These are phyloP conservation scores for Curvularia verruculosa DNA, from an alignment of 2,329 filamentous ascomycete species.

Conservation along the genomic window DNA sequence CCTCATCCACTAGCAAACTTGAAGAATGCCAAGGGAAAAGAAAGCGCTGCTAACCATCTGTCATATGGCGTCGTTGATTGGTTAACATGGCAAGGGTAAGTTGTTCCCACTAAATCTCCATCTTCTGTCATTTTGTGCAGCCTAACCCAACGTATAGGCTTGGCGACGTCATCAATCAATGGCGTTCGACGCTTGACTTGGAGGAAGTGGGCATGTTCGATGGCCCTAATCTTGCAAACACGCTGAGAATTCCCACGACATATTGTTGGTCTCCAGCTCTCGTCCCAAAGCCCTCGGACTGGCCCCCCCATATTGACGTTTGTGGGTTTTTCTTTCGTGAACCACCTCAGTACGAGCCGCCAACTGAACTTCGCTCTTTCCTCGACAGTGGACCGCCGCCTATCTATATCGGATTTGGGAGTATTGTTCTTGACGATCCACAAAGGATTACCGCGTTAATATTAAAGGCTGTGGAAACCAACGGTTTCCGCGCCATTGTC, in stretches of 20 bases:
- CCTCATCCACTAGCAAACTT: slow-evolving; percentile 60
- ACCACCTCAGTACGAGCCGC: slow-evolving; percentile 48
- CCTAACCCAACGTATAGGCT: slow-evolving; percentile 29
- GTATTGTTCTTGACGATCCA: slow-evolving; percentile 61
- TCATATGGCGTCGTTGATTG: slow-evolving; percentile 56
- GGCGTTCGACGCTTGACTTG: slow-evolving; percentile 49
- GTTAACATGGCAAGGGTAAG: slow-evolving; percentile 56
- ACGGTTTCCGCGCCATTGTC: slow-evolving; percentile 56
- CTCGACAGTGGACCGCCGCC: slow-evolving; percentile 57
- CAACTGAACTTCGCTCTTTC: slow-evolving; percentile 51
- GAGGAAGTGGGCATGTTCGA: slow-evolving; percentile 47
- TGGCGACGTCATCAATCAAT: slow-evolving; percentile 56
- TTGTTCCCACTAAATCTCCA: not conserved
- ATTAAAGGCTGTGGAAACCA: slow-evolving; percentile 52
- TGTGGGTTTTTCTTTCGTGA: slow-evolving; percentile 58
- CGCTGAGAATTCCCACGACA: slow-evolving; percentile 51
- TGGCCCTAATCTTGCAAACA: slow-evolving; percentile 48
- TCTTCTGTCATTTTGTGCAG: not conserved
- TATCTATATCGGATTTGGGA: slow-evolving; percentile 65
- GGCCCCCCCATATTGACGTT: slow-evolving; percentile 27
- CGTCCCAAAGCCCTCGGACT: slow-evolving; percentile 26
- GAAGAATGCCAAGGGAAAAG: slow-evolving; percentile 39
- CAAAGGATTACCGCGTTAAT: slow-evolving; percentile 53
- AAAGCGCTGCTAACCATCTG: slow-evolving; percentile 49
- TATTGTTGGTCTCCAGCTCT: slow-evolving; percentile 55